Base-by-base conservation (phyloP, 345 rosid species). In the Stellera chamaejasme region DNA sequence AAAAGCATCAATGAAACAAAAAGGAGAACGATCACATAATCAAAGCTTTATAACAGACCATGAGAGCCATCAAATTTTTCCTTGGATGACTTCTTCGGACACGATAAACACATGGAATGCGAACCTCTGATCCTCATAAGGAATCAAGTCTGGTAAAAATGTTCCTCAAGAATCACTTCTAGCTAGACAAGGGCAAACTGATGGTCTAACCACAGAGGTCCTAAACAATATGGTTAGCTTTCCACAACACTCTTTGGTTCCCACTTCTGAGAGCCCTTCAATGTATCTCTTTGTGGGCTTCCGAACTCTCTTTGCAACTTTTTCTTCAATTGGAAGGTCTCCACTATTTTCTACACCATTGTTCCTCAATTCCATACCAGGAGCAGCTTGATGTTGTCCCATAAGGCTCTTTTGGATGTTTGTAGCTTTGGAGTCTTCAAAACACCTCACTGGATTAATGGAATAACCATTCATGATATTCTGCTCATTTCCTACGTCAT, bases 1-100 rank as follows among this genome's bases (percentile, higher is more conserved):
- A 2, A 48, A 59, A 49, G 39, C 27, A 10, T n/a, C 6, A 60
- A 41, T 11, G 45, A 23, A 26, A 16, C 41, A 23, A 46, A 2
- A 42, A 27, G n/a, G 23, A 19, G 23, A 32, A 32, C 39, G 5
- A 2, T 45, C 25, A 25, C 13, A 46, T 52, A 27, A 3, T 0
- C 11, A 50, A 5, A 25, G 49, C 39, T 19, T 44, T 23, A n/a
- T n/a, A n/a, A 79, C 70, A 55, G 79, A 88, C 99, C 97, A 77
- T 65, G 63, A 92, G 95, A 53, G 93, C 85, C 85, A 69, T 77
- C 47, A 82, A 70, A 74, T 88, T 83, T 72, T 84, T 88, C 75
- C 99, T 83, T 25, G 99, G 99, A 36, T 94, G 91, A 74, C 95
- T 84, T 78, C 95, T 88, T 69, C 97, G 77, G 47, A 78, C 77